Evolutionary conservation across 2,329 filamentous ascomycete genomes (phyloP), one percentile per base, ranked within the genome.

Genomic region (Aspergillus sp.): DNA sequence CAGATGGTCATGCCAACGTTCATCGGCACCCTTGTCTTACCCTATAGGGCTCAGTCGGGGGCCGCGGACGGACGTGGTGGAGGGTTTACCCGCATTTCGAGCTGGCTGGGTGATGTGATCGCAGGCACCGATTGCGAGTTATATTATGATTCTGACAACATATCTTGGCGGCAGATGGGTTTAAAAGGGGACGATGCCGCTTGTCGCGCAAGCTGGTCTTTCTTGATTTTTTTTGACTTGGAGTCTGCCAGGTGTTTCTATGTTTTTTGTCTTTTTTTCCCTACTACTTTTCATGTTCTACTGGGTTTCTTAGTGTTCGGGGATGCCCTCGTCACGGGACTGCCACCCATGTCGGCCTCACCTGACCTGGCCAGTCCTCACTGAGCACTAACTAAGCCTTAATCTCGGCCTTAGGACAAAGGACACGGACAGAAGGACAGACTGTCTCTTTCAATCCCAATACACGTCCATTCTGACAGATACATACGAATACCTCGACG

Each of bases 21-120:
- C 65, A 67, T 62, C 56, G 56, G 56, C 60, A 65, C 51, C 55
- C 61, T 16, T 42, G 36, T 42, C 16, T 42, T 42, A 42, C 36
- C 36, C 51, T 63, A 54, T 70, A 57, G 26, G 58, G 55, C 36
- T 42, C 54, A 45, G 54, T 54, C 61, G 58, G 56, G 22, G 49
- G 50, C 60, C 59, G 50, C 49, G 52, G 32, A 22, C 45, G 10
- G 9, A 29, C 54, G 39, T 49, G 46, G 45, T 53, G 52, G 47
- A 46, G n/a, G 55, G 31, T 47, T 52, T 60, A 53, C 36, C 14
- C 16, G 32, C 32, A 12, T 36, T 14, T 36, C 12, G 11, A 14
- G 12, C 32, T 36, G 32, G 32, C 32, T 14, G 26, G 36, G 67
- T 74, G 72, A 73, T 67, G 71, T 74, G 72, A 73, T 73, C 56